Conservation (phyloP, 2,329 filamentous ascomycete genomes). For the Colletotrichum tropicale region DNA sequence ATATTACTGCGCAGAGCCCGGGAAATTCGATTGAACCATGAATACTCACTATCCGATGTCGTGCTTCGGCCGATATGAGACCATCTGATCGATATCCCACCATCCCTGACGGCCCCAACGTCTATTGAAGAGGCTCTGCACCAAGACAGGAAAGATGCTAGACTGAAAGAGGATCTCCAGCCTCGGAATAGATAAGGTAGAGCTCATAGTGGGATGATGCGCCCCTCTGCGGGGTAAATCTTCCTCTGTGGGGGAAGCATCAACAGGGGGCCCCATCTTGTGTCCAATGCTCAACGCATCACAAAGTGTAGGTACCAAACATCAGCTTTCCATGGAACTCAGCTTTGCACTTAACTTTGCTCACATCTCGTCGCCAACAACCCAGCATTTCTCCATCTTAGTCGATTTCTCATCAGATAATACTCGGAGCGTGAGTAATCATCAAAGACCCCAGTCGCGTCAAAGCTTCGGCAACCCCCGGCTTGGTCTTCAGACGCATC, state of each 20-base stretch:
- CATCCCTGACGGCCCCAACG: not conserved
- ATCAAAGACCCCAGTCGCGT: not conserved
- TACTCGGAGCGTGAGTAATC: not conserved
- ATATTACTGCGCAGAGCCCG: not conserved
- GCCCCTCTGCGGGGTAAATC: conserved; percentile 20
- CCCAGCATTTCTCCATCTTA: not conserved
- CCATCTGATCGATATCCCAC: not conserved
- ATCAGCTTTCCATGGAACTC: not conserved
- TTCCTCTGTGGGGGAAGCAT: conserved; percentile 8
- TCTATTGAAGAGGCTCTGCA: not conserved
- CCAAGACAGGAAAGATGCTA: not conserved
- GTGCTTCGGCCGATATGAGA: not conserved
- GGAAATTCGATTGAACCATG: not conserved
- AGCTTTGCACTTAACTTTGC: not conserved
- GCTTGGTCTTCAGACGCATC: not conserved
- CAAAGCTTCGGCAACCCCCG: not conserved
- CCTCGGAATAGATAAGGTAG: not conserved
- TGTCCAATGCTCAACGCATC: not conserved
- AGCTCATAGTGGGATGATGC: conserved; percentile 2
- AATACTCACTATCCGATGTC: not conserved
- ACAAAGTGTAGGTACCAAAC: not conserved
- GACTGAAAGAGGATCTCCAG: not conserved
- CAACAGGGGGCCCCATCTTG: conserved; percentile 1
- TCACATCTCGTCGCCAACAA: not conserved
- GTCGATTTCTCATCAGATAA: not conserved